Percentiles rank a stretch among this genome's conserved stretches.
These are phyloP conservation scores for Zea luxurians DNA, from an alignment of 176 grass and related monocot genomes.

Conservation along the genomic window DNA sequence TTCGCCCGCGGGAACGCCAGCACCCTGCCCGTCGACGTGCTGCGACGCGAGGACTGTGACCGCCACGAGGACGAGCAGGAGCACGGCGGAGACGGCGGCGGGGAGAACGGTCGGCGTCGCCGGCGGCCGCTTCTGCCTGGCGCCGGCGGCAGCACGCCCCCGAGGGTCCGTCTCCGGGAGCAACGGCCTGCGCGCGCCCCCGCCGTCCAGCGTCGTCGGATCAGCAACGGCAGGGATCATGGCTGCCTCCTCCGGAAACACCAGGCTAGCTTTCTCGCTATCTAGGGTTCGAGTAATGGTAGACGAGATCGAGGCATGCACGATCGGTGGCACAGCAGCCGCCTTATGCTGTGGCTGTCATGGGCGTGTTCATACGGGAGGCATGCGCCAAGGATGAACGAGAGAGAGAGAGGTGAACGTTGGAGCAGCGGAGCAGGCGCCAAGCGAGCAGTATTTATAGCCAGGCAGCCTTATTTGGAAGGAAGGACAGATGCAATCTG, in stretches of 20 bases:
- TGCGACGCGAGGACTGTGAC: constrained; percentile 5
- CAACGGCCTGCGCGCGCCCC: constrained; percentile 17
- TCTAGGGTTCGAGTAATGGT: background rate
- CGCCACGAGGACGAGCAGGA: constrained; percentile 36
- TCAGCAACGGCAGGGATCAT: constrained; percentile 22
- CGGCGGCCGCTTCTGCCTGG: background rate
- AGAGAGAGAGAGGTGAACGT: background rate
- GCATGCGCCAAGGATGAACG: background rate
- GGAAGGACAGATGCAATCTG: background rate
- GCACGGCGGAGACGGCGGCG: constrained; percentile 19
- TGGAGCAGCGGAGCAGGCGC: background rate
- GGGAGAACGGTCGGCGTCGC: constrained; percentile 34
- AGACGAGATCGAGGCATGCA: too few species aligned
- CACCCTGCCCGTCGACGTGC: background rate
- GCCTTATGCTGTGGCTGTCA: too few species aligned
- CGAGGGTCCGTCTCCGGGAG: constrained; percentile 48
- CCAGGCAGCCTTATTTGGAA: background rate
- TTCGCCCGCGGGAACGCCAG: too few species aligned
- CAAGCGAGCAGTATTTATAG: constrained; percentile 49
- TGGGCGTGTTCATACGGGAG: too few species aligned
- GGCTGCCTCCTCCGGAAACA: too few species aligned
- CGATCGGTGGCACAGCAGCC: too few species aligned
- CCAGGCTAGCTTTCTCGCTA: too few species aligned
- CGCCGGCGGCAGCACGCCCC: background rate
- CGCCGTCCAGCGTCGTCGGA: constrained; percentile 30